Conservation (phyloP, 768 basidiomycete species). For the Kwoniella sp. region DNA sequence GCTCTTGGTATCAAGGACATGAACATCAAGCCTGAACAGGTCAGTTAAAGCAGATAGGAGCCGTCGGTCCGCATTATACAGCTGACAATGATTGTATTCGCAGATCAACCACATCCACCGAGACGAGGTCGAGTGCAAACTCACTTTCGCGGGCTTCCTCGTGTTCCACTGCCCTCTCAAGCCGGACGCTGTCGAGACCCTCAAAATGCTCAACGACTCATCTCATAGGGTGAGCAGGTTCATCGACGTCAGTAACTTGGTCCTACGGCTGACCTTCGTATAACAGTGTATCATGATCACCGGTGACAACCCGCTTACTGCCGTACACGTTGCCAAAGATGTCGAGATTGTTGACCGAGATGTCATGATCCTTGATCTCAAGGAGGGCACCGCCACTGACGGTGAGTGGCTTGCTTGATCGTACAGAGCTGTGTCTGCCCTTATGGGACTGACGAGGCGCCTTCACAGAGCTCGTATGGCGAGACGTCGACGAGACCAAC, state of each 20-base stretch:
- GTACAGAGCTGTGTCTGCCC: not conserved
- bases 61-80: not conserved
- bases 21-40: slow-evolving; percentile 75
- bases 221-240: slow-evolving; percentile 79
- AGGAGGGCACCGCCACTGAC: slow-evolving; percentile 71
- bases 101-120: slow-evolving; percentile 88
- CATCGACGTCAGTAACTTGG: not conserved
- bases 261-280: not conserved
- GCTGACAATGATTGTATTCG: not conserved
- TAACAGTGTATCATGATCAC: slow-evolving; percentile 96
- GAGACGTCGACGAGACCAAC: slow-evolving; percentile 87
- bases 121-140: slow-evolving; percentile 73
- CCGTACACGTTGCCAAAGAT: slow-evolving; percentile 90
- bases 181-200: slow-evolving; percentile 80
- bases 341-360: slow-evolving; percentile 98
- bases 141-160: slow-evolving; percentile 91
- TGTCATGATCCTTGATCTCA: slow-evolving; percentile 85
- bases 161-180: slow-evolving; percentile 99
- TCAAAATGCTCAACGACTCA: slow-evolving; percentile 93
- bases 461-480: slow-evolving; percentile 78
- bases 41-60: slow-evolving; percentile 49
- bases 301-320: slow-evolving; percentile 96
- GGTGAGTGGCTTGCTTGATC: slow-evolving; percentile 61
- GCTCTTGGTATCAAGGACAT: slow-evolving; percentile 87
- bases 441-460: not conserved